Conservation (phyloP, 2,329 filamentous ascomycete species). For the Mycosphaerelloides madeirae region DNA sequence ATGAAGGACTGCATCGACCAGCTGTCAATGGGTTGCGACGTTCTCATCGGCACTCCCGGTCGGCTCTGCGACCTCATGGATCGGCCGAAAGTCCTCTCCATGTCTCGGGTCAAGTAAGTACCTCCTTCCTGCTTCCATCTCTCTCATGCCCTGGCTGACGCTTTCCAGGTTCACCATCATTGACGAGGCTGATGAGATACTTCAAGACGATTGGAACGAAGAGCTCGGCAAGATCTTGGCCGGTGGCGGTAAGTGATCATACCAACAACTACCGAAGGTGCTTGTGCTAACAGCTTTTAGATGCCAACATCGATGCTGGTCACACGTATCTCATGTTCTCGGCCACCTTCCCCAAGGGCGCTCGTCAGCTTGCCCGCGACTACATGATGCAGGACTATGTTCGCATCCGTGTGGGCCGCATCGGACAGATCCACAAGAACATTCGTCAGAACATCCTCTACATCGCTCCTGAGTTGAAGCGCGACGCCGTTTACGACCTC, state of each 20-base stretch:
- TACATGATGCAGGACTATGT: constrained; percentile 71
- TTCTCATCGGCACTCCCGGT: constrained; percentile 83
- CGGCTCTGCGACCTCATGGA: constrained; percentile 80
- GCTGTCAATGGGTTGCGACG: constrained; percentile 77
- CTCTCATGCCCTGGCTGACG: not conserved
- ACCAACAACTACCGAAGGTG: not conserved
- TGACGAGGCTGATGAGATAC: constrained; percentile 93
- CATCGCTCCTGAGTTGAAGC: constrained; percentile 63
- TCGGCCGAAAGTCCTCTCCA: constrained; percentile 61
- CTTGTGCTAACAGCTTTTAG: constrained; percentile 23
- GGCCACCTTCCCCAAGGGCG: constrained; percentile 81
- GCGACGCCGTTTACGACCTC: constrained; percentile 65
- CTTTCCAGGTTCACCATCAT: constrained; percentile 61
- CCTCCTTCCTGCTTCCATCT: not conserved
- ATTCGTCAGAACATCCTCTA: constrained; percentile 72
- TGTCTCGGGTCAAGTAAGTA: constrained; percentile 71
- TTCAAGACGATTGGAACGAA: constrained; percentile 69
- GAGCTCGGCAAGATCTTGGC: constrained; percentile 71
- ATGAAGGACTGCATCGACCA: constrained; percentile 64
- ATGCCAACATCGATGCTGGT: constrained; percentile 71
- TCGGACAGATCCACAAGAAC: constrained; percentile 71
- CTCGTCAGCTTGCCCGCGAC: constrained; percentile 70
- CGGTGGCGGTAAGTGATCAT: constrained; percentile 64
- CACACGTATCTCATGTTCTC: constrained; percentile 79
- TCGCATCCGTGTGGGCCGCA: constrained; percentile 79